A percentile compares a stretch with the other conserved stretches of the same genome.
These are phyloP conservation scores for Penicillium maclennaniae DNA, from an alignment of 495 filamentous ascomycete genomes.

Conservation along the genomic window DNA sequence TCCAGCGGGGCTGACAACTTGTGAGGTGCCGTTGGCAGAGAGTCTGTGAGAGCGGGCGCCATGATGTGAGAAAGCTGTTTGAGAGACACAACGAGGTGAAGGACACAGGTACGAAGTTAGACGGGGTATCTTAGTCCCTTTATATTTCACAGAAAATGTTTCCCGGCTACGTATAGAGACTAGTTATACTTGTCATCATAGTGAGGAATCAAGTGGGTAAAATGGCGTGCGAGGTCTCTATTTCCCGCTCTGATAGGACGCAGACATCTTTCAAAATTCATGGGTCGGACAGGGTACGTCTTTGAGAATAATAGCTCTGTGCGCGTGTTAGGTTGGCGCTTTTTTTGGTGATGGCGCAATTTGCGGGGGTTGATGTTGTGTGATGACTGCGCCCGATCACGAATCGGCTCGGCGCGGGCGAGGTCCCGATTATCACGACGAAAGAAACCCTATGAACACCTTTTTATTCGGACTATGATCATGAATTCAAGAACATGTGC, in stretches of 20 bases:
- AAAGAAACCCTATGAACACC: too few relatives aligned
- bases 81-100: background rate
- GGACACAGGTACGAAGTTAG: background rate
- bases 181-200: background rate
- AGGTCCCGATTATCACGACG: background rate
- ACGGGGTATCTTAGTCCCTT: conserved; percentile 8
- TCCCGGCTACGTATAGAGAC: conserved; percentile 4
- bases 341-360: conserved; percentile 30
- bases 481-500: background rate
- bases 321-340: conserved; percentile 8
- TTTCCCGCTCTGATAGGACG: conserved; percentile 9
- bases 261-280: conserved; percentile 1
- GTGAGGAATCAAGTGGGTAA: conserved; percentile 21
- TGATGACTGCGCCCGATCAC: conserved; percentile 19
- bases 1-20: conserved; percentile 28
- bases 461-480: too few relatives aligned
- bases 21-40: conserved; percentile 30
- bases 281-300: background rate
- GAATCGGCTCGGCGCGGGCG: background rate
- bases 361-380: conserved; percentile 31
- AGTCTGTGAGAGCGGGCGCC: conserved; percentile 35
- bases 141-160: conserved; percentile 5
- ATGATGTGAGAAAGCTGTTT: conserved; percentile 17
- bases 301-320: background rate
- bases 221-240: conserved; percentile 24